These are phyloP conservation scores for Pouteria campechiana DNA, from an alignment of 179 eudicot genomes.

Conservation along the genomic window DNA sequence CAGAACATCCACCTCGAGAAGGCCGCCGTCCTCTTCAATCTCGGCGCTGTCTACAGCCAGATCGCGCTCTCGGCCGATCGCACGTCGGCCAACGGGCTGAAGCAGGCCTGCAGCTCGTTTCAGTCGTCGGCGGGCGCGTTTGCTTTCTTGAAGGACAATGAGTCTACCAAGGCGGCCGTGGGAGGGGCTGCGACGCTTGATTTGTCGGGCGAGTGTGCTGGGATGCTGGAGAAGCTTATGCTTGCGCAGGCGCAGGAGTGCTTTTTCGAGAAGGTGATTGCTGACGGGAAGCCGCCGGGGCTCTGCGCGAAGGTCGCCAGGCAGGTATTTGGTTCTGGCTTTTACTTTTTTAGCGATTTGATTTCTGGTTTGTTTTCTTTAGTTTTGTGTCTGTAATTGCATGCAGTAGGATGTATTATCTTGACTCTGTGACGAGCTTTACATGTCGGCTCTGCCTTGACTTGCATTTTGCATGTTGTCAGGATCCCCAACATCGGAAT, in stretches of 20 bases:
- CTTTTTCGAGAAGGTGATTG: constrained; percentile 76
- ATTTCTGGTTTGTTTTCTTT: not conserved
- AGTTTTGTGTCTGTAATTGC: not conserved
- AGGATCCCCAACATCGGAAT: too few relatives aligned
- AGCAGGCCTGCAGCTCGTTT: constrained; percentile 63
- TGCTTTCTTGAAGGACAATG: constrained; percentile 73
- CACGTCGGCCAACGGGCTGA: constrained; percentile 56
- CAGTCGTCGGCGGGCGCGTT: constrained; percentile 78
- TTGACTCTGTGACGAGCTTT: too few relatives aligned
- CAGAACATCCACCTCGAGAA: constrained; percentile 80
- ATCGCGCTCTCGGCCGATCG: constrained; percentile 67
- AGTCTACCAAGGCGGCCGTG: constrained; percentile 58
- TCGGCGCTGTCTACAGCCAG: constrained; percentile 89
- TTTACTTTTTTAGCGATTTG: too few relatives aligned
- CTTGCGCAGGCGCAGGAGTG: constrained; percentile 98
- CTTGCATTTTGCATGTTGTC: too few relatives aligned
- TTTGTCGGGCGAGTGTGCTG: constrained; percentile 81
- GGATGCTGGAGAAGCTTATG: constrained; percentile 96
- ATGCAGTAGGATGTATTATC: too few relatives aligned
- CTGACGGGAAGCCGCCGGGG: constrained; percentile 78
- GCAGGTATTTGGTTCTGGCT: constrained; percentile 34
- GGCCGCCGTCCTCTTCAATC: constrained; percentile 84
- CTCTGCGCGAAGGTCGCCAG: constrained; percentile 84
- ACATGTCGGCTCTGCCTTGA: too few relatives aligned
- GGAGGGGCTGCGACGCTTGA: constrained; percentile 69